Evolutionary conservation across 2,329 filamentous ascomycete genomes (phyloP).

Genomic region (Trichoderma pleuroti): DNA sequence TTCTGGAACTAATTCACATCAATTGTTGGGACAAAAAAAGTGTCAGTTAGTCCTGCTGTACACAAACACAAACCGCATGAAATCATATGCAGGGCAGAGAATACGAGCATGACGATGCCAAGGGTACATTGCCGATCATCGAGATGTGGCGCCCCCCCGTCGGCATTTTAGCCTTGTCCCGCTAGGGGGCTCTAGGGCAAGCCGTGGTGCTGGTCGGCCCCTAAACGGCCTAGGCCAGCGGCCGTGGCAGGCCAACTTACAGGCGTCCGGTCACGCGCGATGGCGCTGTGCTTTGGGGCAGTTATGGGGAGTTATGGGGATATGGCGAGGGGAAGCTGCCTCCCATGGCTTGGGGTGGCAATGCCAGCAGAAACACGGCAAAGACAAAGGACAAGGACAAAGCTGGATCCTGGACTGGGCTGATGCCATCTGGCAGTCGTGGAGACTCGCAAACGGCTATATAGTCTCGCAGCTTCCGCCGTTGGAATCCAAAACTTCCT

Average conservation of each 20-base stretch:
- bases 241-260: neutral
- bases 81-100: neutral
- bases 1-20: neutral
- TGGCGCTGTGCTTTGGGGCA: neutral
- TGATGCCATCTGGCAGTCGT: neutral
- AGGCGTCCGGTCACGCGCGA: neutral
- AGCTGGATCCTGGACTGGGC: neutral
- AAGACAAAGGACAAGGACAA: neutral
- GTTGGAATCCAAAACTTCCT: neutral
- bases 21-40: neutral
- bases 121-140: neutral
- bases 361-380: neutral
- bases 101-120: conserved; percentile 9
- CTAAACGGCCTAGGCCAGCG: neutral
- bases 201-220: neutral
- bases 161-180: neutral
- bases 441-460: neutral
- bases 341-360: neutral
- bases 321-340: neutral
- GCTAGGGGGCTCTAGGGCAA: neutral
- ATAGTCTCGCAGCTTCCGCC: neutral
- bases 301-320: neutral
- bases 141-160: neutral
- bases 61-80: neutral
- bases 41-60: neutral